Evolutionary conservation across 1,284 basidiomycete species (phyloP), one percentile per base, ranked within the genome.

Genomic region (Macrocystidia cucumis): DNA sequence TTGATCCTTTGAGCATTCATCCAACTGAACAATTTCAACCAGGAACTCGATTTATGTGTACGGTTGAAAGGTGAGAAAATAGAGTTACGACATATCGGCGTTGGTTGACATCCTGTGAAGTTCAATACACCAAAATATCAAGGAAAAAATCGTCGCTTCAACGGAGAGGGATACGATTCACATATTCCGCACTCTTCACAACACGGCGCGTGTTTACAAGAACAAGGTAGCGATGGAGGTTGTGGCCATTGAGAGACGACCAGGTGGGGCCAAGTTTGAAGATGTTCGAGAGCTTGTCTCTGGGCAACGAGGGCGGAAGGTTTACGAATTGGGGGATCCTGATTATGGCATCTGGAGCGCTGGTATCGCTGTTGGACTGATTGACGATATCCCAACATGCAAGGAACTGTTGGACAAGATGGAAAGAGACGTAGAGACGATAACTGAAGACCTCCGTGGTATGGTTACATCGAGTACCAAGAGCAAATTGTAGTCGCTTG

Each of bases 311-410:
- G 91, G 88, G 9, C 72, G 73, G 42, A 49, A 70, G 35, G 92
- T 95, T 5, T 96, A 92, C 57, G 87, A 90, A 54, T 71, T 58
- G 4, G 91, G 92, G 9, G 91, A 96, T 50, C 64, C 77, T 0
- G 88, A 97, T 44, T 78, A 81, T 44, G 92, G 93, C 1, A 81
- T 95, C 43, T 96, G 92, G 91, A 74, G 65, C 30, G 82, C 81
- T 8, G 85, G 89, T n/a, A 71, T 91, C 44, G 63, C 67, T 9
- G 54, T 91, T 38, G 92, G 91, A 1, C 61, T 96, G 42, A 92
- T 95, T 54, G 69, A 87, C 38, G 90, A 95, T 54, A 78, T 91
- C 34, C 89, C 90, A 11, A 83, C 82, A 1, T 95, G 91, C 62
- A 67, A 84, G 45, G 84, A 72, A 37, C 64, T 97, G 14, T 49